phyloP scores from a whole-genome alignment of 2,329 filamentous ascomycete genomes.

The Phoma herbarum region DNA sequence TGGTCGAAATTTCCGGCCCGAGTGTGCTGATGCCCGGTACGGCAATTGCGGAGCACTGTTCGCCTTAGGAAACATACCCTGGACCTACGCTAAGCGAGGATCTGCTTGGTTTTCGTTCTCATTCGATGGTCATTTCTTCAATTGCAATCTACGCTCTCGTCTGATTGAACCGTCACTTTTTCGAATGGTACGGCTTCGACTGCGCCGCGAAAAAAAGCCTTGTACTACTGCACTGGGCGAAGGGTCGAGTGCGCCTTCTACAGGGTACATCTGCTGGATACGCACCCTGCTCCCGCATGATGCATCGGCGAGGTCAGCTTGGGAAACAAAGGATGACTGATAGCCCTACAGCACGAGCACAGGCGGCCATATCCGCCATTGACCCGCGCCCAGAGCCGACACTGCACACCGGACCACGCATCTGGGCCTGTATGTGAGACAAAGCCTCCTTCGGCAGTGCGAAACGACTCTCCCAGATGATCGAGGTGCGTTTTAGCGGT shows the following conservation, averaged over 20 bases:
- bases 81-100: slow-evolving; percentile 8
- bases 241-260: not conserved
- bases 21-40: not conserved
- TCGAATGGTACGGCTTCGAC: not conserved
- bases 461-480: slow-evolving; percentile 11
- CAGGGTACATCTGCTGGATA: not conserved
- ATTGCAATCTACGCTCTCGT: not conserved
- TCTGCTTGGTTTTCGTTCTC: slow-evolving; percentile 4
- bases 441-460: not conserved
- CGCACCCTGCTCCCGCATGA: not conserved
- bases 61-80: slow-evolving; percentile 2
- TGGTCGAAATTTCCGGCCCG: slow-evolving; percentile 12
- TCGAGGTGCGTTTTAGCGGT: slow-evolving; percentile 1
- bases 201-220: not conserved
- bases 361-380: not conserved
- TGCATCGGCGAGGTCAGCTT: not conserved
- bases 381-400: slow-evolving; percentile 1
- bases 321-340: not conserved
- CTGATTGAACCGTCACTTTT: slow-evolving; percentile 21
- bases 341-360: slow-evolving; percentile 8
- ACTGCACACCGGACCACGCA: not conserved
- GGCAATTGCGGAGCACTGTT: slow-evolving; percentile 1
- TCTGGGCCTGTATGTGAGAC: not conserved
- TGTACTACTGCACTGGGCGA: slow-evolving; percentile 4
- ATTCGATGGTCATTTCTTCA: slow-evolving; percentile 21